Base-by-base conservation (phyloP, 306 rosid species). In the Fragaria ananassa region DNA sequence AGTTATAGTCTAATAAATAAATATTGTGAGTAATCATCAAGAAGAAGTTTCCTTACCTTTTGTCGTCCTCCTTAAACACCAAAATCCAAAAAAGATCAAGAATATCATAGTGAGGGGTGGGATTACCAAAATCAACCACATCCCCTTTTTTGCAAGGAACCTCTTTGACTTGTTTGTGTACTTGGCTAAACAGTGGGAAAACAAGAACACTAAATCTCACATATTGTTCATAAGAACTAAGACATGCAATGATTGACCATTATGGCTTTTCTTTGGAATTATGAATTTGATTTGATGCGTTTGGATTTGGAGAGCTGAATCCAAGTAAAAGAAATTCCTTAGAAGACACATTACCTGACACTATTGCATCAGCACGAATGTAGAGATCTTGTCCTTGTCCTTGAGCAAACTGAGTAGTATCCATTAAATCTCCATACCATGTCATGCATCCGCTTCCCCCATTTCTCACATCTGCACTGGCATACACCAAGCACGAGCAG, bases 401-500 rank as follows among this genome's bases (percentile, higher is more conserved):
- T 57, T 81, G 61, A 4, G 79, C 61, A 37, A 74, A 89, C 7
- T 80, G 81, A 37, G 89, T 87, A 1, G 80, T 81, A 23, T 92
- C 93, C 6, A 84, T 62, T 80, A 90, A 72, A 15, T 71, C 74
- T 0, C 88, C 86, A 70, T 81, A 18, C 93, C 93, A 91, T 10
- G 75, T 73, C 64, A 89, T 37, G 70, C 97, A 91, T 6, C 96
- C 91, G 49, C 71, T 87, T 19, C 85, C 71, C 0, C 89, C 90
- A 69, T 76, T 70, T 29, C 88, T 86, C 74, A 85, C 86, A 80
- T 91, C 82, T 19, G 85, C 83, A 71, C n/a, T 58, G 4, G 88
- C 75, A 74, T 89, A 91, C 0, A 89, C 95, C 51, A 5, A 57
- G 64, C 98, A 93, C 4, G 87, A 81, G 63, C 97, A 91, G 63